Base-by-base conservation (phyloP, 108 stramenopile genomes). In the Cyclotella cryptica region DNA sequence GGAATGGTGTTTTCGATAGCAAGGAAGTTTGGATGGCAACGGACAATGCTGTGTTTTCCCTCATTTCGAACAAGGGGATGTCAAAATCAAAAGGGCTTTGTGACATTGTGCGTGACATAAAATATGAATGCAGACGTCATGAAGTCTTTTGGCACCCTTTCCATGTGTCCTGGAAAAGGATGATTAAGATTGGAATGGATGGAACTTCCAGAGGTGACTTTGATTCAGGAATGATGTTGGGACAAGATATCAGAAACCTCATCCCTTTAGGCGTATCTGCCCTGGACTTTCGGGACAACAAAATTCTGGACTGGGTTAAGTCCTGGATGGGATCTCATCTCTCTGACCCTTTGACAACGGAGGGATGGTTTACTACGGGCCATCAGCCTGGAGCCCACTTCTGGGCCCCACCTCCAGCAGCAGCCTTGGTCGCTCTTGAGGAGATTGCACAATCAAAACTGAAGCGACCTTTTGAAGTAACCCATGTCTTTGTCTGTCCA, bases 351-450 rank as follows among this genome's bases (percentile, higher is more conserved):
- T 27, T 71, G 7, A 27, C 53, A 9, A 11, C 43, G 11, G 19
- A 30, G 4, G 57, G 43, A 10, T 71, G 55, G 71, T 71, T 59
- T 35, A 29, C 6, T 24, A 24, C 6, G 2, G 71, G 55, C 3
- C 71, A 71, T 35, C 13, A 35, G 26, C 55, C 71, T 11, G 71
- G 71, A 27, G 57, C 59, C 6, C 71, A 71, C 27, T 7, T 71
- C 5, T 71, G 71, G 71, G 29, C 57, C 57, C 71, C 71, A 26
- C 43, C 71, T 17, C 71, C 71, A 44, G 71, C 54, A 3, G 71
- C 18, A 15, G 71, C 71, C 7, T 28, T 71, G n/a, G 22, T 45
- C 28, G 68, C 68, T 19, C 39, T 71, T 27, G 57, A 71, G 27
- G 43, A 58, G 15, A 11, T 71, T 5, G 4, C 71, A 35, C 28